A percentile compares a stretch with the other conserved stretches of the same genome.
Conservation (phyloP, 768 basidiomycete species). For the Xerocomellus intermedius region DNA sequence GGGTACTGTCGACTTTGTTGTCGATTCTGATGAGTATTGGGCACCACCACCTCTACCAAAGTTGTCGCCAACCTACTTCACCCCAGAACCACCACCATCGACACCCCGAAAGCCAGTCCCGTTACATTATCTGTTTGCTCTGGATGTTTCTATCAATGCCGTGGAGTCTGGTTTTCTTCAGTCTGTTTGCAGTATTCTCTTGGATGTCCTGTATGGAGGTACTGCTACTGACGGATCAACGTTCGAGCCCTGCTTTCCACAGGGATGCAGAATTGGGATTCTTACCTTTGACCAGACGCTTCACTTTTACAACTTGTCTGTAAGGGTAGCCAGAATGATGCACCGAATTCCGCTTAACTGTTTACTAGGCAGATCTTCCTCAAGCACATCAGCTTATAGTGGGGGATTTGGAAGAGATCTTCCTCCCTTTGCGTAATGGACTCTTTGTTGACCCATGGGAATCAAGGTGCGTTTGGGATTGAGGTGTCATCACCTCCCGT, state of each 20-base stretch:
- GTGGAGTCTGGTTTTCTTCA: conserved; percentile 67
- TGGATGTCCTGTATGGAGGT: conserved; percentile 62
- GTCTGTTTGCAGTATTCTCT: conserved; percentile 62
- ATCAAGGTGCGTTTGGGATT: conserved; percentile 53
- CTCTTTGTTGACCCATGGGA: conserved; percentile 75
- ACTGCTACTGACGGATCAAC: conserved; percentile 39
- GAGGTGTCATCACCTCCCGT: neutral
- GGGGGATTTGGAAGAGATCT: conserved; percentile 90
- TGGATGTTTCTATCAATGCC: conserved; percentile 79
- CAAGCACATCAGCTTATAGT: conserved; percentile 74
- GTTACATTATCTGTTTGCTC: conserved; percentile 77
- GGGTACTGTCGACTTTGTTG: conserved; percentile 90
- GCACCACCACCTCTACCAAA: conserved; percentile 63
- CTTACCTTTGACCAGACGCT: conserved; percentile 77
- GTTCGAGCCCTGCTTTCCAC: conserved; percentile 51
- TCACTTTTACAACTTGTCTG: conserved; percentile 89
- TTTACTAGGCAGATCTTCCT: conserved; percentile 41
- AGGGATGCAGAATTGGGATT: conserved; percentile 63
- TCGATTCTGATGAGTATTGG: conserved; percentile 78
- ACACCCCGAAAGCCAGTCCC: conserved; percentile 56
- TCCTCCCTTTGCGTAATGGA: conserved; percentile 69
- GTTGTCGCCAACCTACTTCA: conserved; percentile 52
- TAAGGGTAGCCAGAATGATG: conserved; percentile 38
- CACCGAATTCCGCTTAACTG: conserved; percentile 18
- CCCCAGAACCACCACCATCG: conserved; percentile 45